Percentiles rank a stretch among this genome's conserved stretches.
Conservation (phyloP, 768 basidiomycete species). For the Lyophyllum semitale region DNA sequence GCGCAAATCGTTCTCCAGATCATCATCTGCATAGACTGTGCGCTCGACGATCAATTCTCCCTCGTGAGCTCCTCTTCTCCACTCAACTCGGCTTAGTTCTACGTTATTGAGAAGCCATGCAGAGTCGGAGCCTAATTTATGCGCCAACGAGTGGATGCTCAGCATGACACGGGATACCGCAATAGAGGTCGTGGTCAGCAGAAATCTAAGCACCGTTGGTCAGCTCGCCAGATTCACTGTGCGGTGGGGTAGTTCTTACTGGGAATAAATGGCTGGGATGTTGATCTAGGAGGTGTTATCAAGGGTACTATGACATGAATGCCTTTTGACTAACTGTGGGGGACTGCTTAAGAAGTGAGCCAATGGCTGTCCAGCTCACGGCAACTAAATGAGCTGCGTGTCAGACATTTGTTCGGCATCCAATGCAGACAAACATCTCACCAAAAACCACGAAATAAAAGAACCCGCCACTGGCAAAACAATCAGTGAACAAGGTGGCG, state of each 20-base stretch:
- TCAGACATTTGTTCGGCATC: background rate
- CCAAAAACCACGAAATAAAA: conserved; percentile 43
- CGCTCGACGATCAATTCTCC: conserved; percentile 40
- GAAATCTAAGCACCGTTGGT: conserved; percentile 17
- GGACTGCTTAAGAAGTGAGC: conserved; percentile 29
- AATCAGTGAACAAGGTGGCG: background rate
- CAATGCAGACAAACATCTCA: conserved; percentile 10
- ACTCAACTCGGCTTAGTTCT: conserved; percentile 44
- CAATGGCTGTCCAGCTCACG: conserved; percentile 32
- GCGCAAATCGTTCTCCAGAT: conserved; percentile 1
- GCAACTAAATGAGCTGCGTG: conserved; percentile 22
- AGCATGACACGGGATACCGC: conserved; percentile 31
- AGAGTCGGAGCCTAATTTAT: conserved; percentile 39
- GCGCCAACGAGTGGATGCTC: conserved; percentile 40
- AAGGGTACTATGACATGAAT: background rate
- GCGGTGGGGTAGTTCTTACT: conserved; percentile 21
- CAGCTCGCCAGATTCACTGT: background rate
- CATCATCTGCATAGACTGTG: conserved; percentile 16
- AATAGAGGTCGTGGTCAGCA: conserved; percentile 29
- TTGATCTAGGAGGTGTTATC: conserved; percentile 28
- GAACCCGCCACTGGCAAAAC: conserved; percentile 34
- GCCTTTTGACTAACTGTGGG: conserved; percentile 25
- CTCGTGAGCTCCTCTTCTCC: conserved; percentile 34
- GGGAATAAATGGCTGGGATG: conserved; percentile 36
- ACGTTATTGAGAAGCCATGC: conserved; percentile 46